Percentiles rank a stretch among this genome's conserved stretches.
phyloP scores from a whole-genome alignment of 352 stramenopile species.

The Phytophthora crassamura region DNA sequence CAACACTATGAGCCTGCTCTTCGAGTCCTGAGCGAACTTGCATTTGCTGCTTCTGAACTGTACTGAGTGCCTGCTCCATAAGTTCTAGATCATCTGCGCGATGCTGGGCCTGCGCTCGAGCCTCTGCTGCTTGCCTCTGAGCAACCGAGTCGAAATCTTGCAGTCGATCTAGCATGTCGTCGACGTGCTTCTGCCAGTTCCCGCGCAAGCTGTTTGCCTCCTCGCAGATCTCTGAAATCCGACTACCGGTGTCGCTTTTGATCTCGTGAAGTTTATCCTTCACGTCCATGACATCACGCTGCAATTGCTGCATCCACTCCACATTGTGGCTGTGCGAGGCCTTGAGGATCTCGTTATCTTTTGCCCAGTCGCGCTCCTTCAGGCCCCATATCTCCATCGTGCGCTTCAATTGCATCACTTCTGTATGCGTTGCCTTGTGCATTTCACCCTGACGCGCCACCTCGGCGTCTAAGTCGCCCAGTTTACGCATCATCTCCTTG shows the following conservation, averaged over 20 bases:
- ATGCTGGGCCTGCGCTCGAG: conserved; percentile 55
- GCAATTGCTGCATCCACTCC: conserved; percentile 89
- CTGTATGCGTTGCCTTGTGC: conserved; percentile 64
- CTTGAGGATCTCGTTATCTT: conserved; percentile 89
- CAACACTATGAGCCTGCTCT: conserved; percentile 54
- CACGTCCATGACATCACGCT: conserved; percentile 80
- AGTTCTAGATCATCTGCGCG: conserved; percentile 74
- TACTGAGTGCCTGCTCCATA: conserved; percentile 76
- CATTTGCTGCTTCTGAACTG: conserved; percentile 71
- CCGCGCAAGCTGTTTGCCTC: conserved; percentile 70
- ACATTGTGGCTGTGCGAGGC: conserved; percentile 82
- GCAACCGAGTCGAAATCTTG: conserved; percentile 56
- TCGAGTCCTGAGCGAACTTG: conserved; percentile 60
- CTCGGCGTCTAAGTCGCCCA: conserved; percentile 67
- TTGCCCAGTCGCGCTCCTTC: conserved; percentile 87
- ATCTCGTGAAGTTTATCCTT: conserved; percentile 81
- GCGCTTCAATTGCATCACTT: conserved; percentile 79
- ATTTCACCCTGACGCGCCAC: conserved; percentile 62
- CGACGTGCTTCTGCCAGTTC: conserved; percentile 78
- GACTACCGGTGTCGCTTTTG: conserved; percentile 58
- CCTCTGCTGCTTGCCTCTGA: conserved; percentile 52
- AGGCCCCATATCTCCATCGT: conserved; percentile 81
- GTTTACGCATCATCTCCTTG: conserved; percentile 68
- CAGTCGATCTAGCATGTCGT: conserved; percentile 66
- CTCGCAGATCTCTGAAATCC: conserved; percentile 64